Base-by-base conservation (phyloP, 352 stramenopile species). In the Thalassiosira hispida region DNA sequence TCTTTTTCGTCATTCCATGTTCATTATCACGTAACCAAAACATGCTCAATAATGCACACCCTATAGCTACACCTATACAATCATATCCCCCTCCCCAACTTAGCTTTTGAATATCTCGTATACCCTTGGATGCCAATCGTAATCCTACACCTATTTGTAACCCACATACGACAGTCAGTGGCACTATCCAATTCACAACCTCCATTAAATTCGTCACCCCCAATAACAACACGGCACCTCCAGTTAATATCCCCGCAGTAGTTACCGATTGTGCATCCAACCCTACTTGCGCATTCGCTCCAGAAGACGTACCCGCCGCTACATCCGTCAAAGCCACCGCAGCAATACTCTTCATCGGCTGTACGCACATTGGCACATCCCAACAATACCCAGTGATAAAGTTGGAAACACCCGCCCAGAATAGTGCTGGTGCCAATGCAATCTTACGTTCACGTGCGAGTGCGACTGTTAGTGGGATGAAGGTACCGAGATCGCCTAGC, bases 331-430 rank as follows among this genome's bases (percentile, higher is more conserved):
- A 93, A 11, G 94, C 96, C 20, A 97, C 93, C 8, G 95, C 94
- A 2, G 95, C 85, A 61, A 98, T 97, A 14, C 93, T 95, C 85
- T 98, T 98, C 96, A 98, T 98, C 12, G 96, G 96, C 80, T 98
- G 96, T 20, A 98, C 93, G n/a, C 94, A 95, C 84, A 98, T 98
- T 47, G 96, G 96, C 31, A 97, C 79, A 71, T 97, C 95, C 87
- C 96, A 97, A 49, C 93, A 82, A 25, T 92, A 87, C 25, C 95
- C 94, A 11, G 96, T 92, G 0, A 95, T 73, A 0, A 96, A 77
- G 29, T 97, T 98, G 68, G 94, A 95, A 8, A 96, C 63, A 0
- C 96, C 96, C 0, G 95, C 92, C 77, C 94, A 97, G 77, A 98
- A 97, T n/a, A 98, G 84, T 60, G 95, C 93, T 0, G 95, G 91